These are phyloP conservation scores for Cicer chorassanicum DNA, from an alignment of 306 rosid species.

Conservation along the genomic window DNA sequence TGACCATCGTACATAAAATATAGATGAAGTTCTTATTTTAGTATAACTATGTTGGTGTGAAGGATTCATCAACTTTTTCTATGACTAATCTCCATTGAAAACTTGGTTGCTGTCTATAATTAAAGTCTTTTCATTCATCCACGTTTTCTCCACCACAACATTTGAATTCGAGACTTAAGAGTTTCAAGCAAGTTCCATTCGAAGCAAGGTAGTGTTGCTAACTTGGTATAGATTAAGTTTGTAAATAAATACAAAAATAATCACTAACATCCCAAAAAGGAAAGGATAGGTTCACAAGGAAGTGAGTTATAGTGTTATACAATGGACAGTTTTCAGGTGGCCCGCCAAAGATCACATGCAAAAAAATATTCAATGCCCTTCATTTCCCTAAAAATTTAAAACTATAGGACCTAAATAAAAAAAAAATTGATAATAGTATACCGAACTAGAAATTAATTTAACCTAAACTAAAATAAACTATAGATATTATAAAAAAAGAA, in stretches of 20 bases:
- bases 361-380: not conserved
- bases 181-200: no score
- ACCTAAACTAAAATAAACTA: not conserved
- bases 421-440: not conserved
- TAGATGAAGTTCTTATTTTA: not conserved
- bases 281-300: not conserved
- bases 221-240: not conserved
- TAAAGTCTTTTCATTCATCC: no score
- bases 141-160: no score
- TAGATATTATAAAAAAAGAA: no score
- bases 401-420: not conserved
- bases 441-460: not conserved
- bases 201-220: no score
- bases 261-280: not conserved
- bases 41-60: no score
- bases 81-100: no score
- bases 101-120: no score
- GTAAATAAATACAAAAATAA: slow-evolving; percentile 1
- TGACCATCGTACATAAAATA: not conserved
- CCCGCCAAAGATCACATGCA: not conserved
- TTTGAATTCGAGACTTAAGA: no score
- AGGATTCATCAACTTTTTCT: no score
- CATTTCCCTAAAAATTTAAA: not conserved
- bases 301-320: not conserved
- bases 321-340: not conserved